A percentile compares a stretch with the other conserved stretches of the same genome.
Evolutionary conservation across 345 rosid species (phyloP).

Genomic region (Limnanthes douglasii): DNA sequence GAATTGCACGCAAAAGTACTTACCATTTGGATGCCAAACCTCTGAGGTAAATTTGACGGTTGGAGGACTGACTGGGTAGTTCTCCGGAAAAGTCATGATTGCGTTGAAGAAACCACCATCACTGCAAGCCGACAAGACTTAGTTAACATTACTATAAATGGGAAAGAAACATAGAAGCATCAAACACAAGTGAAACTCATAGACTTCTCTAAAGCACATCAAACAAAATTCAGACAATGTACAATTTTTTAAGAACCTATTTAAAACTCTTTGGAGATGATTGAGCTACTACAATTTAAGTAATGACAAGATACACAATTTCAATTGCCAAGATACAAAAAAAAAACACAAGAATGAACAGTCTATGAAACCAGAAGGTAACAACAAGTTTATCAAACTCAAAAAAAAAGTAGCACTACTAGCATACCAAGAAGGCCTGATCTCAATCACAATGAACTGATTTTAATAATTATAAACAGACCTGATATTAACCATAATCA

Average conservation of each 20-base stretch:
- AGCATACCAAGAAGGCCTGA: too few species aligned
- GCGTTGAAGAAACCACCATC: slow-evolving; percentile 85
- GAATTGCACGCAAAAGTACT: not conserved
- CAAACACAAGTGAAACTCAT: not conserved
- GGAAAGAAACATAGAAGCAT: not conserved
- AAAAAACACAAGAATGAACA: too few species aligned
- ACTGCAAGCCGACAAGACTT: slow-evolving; percentile 18
- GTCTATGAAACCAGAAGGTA: too few species aligned
- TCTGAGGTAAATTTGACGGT: slow-evolving; percentile 37
- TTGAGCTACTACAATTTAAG: not conserved
- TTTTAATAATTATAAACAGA: too few species aligned
- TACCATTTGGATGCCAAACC: slow-evolving; percentile 42
- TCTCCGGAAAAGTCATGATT: slow-evolving; percentile 54
- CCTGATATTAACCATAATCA: too few species aligned
- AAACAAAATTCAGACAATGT: not conserved
- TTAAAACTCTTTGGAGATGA: not conserved
- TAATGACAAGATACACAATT: slow-evolving; percentile 1
- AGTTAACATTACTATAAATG: not conserved
- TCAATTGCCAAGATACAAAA: too few species aligned
- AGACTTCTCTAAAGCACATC: not conserved
- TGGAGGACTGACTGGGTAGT: slow-evolving; percentile 36
- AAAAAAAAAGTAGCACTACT: too few species aligned
- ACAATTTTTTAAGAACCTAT: not conserved
- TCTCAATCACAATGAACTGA: too few species aligned
- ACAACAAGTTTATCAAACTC: too few species aligned